Percentiles rank a stretch among this genome's conserved stretches.
Evolutionary conservation across 202 grass and related monocot genomes (phyloP).

Genomic region (Cymbopogon flexuosus): DNA sequence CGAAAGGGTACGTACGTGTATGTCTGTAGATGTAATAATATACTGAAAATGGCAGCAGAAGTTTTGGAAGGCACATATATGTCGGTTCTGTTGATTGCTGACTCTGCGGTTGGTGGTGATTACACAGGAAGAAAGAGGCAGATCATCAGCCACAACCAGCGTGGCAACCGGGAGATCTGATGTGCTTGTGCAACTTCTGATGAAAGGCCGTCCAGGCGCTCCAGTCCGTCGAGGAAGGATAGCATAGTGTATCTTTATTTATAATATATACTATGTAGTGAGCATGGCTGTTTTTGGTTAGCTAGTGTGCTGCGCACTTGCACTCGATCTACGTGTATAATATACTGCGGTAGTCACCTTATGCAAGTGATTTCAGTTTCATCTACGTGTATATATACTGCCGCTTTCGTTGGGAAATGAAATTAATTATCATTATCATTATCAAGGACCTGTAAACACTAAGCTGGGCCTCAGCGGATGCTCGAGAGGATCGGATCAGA

Average conservation of each 20-base stretch:
- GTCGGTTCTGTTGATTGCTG: background rate
- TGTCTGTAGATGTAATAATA: background rate
- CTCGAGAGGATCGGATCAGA: no score
- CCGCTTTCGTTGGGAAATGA: no score
- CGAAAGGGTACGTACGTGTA: conserved; percentile 32
- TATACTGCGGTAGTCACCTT: no score
- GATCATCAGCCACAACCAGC: background rate
- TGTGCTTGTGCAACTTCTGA: conserved; percentile 13
- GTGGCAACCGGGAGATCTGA: conserved; percentile 1
- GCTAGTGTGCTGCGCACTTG: background rate
- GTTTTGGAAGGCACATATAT: background rate
- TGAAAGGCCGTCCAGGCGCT: background rate
- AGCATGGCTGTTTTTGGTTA: background rate
- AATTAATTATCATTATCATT: no score
- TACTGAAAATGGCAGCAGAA: background rate
- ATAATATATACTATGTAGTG: no score
- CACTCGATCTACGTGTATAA: background rate
- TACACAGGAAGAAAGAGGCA: conserved; percentile 28
- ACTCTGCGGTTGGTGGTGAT: background rate
- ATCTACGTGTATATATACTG: background rate
- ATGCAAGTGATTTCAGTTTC: no score
- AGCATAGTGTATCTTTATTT: no score
- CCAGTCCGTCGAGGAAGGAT: background rate
- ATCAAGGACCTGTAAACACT: no score
- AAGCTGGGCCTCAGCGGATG: no score